Conservation (phyloP, 2,329 filamentous ascomycete species). For the Fusarium acutatum region DNA sequence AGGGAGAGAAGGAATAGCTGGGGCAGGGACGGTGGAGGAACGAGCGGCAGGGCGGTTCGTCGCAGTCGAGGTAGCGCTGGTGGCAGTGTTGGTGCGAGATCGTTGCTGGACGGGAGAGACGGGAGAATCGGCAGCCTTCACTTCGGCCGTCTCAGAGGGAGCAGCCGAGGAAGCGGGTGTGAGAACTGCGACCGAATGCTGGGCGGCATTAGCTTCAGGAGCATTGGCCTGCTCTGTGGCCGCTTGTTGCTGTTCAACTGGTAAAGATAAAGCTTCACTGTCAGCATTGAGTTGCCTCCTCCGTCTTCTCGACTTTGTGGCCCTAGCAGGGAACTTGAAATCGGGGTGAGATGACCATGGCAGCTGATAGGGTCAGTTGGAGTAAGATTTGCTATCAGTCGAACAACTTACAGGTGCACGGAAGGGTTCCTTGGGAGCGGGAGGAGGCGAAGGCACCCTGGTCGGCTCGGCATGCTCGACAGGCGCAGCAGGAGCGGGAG, state of each 20-base stretch:
- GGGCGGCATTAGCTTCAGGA: constrained; percentile 22
- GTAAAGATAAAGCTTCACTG: constrained; percentile 53
- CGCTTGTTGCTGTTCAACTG: constrained; percentile 50
- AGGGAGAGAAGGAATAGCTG: constrained; percentile 58
- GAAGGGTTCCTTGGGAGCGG: constrained; percentile 49
- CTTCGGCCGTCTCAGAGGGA: constrained; percentile 26
- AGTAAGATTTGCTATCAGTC: not conserved
- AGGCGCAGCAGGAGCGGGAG: constrained; percentile 37
- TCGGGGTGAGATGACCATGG: constrained; percentile 66
- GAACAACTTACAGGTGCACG: constrained; percentile 56
- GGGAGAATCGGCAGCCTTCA: constrained; percentile 45
- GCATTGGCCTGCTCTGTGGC: constrained; percentile 39
- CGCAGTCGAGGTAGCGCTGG: constrained; percentile 31
- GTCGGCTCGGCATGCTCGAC: constrained; percentile 36
- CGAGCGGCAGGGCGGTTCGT: constrained; percentile 45
- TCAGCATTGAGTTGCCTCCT: constrained; percentile 53
- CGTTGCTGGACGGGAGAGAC: constrained; percentile 44
- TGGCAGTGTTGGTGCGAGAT: constrained; percentile 37
- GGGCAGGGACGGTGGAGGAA: constrained; percentile 50
- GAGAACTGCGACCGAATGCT: constrained; percentile 17
- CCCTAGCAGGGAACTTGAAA: constrained; percentile 57
- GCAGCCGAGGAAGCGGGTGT: constrained; percentile 28
- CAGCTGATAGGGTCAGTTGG: constrained; percentile 50
- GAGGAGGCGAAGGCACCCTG: constrained; percentile 37
- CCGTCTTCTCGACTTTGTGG: constrained; percentile 50